Conservation (phyloP, 106 monocot species). For the Phalaenopsis equestris region DNA sequence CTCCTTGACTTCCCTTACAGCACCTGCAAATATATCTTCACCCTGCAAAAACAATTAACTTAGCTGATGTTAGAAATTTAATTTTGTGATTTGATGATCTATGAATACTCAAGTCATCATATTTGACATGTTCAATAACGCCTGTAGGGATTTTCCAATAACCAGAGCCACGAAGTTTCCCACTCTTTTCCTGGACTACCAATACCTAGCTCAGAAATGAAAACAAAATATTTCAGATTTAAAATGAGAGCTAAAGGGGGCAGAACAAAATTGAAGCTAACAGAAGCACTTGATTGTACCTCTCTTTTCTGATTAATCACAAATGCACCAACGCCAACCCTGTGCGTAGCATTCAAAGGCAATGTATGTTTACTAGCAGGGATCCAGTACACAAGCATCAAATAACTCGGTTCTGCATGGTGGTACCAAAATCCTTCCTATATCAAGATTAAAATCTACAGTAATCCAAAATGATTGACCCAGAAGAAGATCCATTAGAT, state of each 20-base stretch:
- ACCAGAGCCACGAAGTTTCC: conserved; percentile 51
- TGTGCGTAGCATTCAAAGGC: conserved; percentile 80
- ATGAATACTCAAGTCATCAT: not conserved
- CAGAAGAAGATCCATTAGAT: not conserved
- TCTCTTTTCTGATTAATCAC: conserved; percentile 82
- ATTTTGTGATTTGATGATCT: not conserved
- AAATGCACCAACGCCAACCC: conserved; percentile 91
- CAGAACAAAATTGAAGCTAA: not conserved
- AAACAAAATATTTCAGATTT: not conserved
- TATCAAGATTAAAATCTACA: conserved; percentile 12
- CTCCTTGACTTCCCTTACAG: conserved; percentile 89
- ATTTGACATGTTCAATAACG: conserved; percentile 70
- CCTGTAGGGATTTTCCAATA: conserved; percentile 96
- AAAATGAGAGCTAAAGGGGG: not conserved
- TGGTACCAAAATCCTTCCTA: conserved; percentile 97
- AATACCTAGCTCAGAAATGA: conserved; percentile 45
- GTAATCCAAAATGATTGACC: not conserved
- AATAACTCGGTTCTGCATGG: conserved; percentile 85
- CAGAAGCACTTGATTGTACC: conserved; percentile 29
- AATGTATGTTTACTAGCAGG: conserved; percentile 67
- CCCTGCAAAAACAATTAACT: conserved; percentile 33
- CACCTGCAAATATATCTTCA: conserved; percentile 79
- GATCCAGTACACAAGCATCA: conserved; percentile 97
- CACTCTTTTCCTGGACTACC: conserved; percentile 88
- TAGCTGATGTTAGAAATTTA: not conserved